Evolutionary conservation across 2,329 filamentous ascomycete species (phyloP), one percentile per base, ranked within the genome.

Genomic region (Pseudocercospora fijiensis): DNA sequence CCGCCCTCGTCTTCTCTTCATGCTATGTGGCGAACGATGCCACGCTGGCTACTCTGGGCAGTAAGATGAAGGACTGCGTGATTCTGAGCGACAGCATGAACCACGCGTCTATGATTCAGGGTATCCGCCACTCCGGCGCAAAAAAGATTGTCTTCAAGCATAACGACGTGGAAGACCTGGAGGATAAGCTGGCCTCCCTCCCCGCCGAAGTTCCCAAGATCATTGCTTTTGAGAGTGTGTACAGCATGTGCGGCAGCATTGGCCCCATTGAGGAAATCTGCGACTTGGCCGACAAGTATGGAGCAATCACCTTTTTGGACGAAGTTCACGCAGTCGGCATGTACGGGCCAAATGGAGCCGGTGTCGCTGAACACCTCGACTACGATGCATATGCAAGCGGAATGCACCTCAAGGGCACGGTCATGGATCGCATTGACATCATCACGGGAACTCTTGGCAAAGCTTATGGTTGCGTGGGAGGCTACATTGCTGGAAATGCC

Each of bases 131-230:
- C 79, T 98, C 94, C 9, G 93, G 94, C 52, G 93, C 95, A 43
- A 94, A 91, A 81, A 99, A 99, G 84, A 86, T 98, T 78, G 94
- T 99, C 26, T 99, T 98, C 86, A 96, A 96, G 81, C 95, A 99
- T 81, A 99, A 99, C 74, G 93, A 99, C 73, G 79, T 98, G n/a
- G 87, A 84, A 47, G 95, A 99, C 73, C 83, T 99, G 16, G 95
- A 99, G 81, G 87, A 87, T 57, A 98, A 99, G 80, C 84, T 99
- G 69, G 92, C 93, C 2, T 90, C 92, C 11, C 84, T 99, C 47
- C 92, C 94, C 0, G 81, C 90, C 0, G 85, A 95, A 65, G 86
- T 91, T 37, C 95, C 95, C 63, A 99, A 99, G 83, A 96, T 99
- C 70, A 99, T 99, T 69, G 95, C 95, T 2, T 99, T 98, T 69